These are phyloP conservation scores for Thelephora ganbajun DNA, from an alignment of 768 basidiomycete genomes.

Conservation along the genomic window DNA sequence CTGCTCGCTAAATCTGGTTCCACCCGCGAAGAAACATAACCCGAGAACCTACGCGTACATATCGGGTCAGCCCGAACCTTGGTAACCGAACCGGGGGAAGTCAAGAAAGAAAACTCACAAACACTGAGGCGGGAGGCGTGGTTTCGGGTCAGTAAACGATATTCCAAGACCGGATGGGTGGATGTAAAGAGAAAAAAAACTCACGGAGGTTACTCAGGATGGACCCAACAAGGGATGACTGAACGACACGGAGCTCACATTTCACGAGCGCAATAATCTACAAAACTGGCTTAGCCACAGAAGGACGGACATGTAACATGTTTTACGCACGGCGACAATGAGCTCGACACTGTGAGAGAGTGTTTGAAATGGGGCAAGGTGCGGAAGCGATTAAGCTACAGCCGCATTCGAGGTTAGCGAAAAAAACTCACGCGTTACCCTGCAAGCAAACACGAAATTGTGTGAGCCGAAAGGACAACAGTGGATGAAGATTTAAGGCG, in stretches of 20 bases:
- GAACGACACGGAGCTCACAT: slow-evolving; percentile 30
- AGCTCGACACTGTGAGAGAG: slow-evolving; percentile 23
- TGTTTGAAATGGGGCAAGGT: background rate
- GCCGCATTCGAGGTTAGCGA: background rate
- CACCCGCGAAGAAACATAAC: slow-evolving; percentile 87
- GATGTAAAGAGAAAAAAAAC: no score
- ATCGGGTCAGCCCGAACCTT: no score
- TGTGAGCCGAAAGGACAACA: background rate
- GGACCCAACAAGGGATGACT: slow-evolving; percentile 33
- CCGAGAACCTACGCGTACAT: slow-evolving; percentile 43
- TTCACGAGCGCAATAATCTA: slow-evolving; percentile 32
- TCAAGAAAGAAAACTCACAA: no score
- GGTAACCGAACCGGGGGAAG: slow-evolving; percentile 25
- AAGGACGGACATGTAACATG: background rate
- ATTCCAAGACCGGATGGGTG: no score
- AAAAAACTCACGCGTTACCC: slow-evolving; percentile 16
- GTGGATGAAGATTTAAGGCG: slow-evolving; percentile 8
- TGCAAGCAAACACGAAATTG: slow-evolving; percentile 2
- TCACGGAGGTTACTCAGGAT: slow-evolving; percentile 31
- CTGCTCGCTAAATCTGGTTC: slow-evolving; percentile 65
- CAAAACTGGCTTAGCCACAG: slow-evolving; percentile 6
- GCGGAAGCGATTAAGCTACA: background rate
- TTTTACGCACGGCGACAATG: slow-evolving; percentile 24
- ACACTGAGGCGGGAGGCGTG: no score
- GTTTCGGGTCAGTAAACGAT: no score